Evolutionary conservation across 2,329 filamentous ascomycete genomes (phyloP), one percentile per base, ranked within the genome.

Genomic region (Pestalotiopsis sp.): DNA sequence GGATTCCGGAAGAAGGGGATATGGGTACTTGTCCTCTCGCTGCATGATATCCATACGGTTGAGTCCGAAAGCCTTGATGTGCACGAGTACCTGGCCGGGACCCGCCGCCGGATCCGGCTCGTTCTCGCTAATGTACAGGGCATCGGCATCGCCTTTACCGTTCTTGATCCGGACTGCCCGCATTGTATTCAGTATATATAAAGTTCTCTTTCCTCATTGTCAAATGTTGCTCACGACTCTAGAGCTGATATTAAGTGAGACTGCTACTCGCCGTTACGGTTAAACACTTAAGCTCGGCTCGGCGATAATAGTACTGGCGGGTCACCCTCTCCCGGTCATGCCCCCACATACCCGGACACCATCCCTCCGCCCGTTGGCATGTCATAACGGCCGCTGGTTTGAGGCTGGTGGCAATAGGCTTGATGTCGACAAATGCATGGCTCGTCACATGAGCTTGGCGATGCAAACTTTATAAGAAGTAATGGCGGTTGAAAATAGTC

Each of bases 1-100:
- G 11, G 59, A 62, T 22, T 62, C 59, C 6, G 59, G 26, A 3
- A 62, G 59, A n/a, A 62, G 30, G 4, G 59, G 30, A 62, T 62
- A 62, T 3, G 59, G 59, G n/a, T 62, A 62, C 35, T 62, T 62
- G 35, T 38, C 59, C 59, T 62, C 59, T 38, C 59, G 14, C 59
- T 62, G 59, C 59, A 62, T 62, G 13, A 62, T 62, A 40, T 62
- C 59, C 59, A 62, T 62, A 22, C 59, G 59, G 10, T 62, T 62
- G 17, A 62, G 30, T 40, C 59, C 59, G 38, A 62, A 62, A 14
- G 59, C 59, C 59, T 62, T 44, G 59, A 62, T 62, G 10, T 35
- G 11, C 13, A 62, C 59, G 30, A 62, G 38, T 13, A 62, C 13
- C 22, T 62, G 59, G 11, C 59, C 59, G 4, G 59, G 59, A 14